Percentiles rank a stretch among this genome's conserved stretches.
phyloP scores from a whole-genome alignment of 208 protist genomes.

The Acanthamoeba royreba region DNA sequence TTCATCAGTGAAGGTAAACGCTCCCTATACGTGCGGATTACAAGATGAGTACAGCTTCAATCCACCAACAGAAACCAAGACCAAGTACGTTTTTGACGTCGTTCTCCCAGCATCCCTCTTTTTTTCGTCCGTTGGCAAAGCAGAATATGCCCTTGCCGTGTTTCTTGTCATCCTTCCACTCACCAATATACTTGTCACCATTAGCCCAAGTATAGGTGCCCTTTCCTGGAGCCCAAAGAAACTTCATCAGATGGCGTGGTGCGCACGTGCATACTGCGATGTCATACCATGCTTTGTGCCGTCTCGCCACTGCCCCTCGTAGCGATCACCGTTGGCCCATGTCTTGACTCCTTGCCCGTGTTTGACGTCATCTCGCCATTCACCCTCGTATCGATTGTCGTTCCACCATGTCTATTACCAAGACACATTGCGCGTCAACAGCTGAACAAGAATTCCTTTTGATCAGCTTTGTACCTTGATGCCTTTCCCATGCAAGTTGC shows the following conservation, averaged over 20 bases:
- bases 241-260: not conserved
- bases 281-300: not conserved
- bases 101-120: not conserved
- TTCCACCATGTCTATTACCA: not conserved
- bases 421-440: not conserved
- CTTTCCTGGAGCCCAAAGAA: not conserved
- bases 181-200: conserved; percentile 25
- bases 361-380: conserved; percentile 31
- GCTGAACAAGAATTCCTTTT: not conserved
- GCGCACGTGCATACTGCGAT: not conserved
- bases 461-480: not conserved
- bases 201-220: not conserved
- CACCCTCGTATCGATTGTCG: conserved; percentile 24
- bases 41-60: not conserved
- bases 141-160: conserved; percentile 9
- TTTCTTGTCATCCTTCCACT: conserved; percentile 24
- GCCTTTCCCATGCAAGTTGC: not conserved
- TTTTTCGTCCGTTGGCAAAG: conserved; percentile 9
- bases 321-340: conserved; percentile 20
- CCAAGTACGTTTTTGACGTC: not conserved
- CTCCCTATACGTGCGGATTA: not conserved
- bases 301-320: conserved; percentile 38
- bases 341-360: not conserved
- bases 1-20: not conserved
- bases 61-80: too few species aligned